Conservation (phyloP, 2,329 filamentous ascomycete genomes). For the Xylariaceae sp. region DNA sequence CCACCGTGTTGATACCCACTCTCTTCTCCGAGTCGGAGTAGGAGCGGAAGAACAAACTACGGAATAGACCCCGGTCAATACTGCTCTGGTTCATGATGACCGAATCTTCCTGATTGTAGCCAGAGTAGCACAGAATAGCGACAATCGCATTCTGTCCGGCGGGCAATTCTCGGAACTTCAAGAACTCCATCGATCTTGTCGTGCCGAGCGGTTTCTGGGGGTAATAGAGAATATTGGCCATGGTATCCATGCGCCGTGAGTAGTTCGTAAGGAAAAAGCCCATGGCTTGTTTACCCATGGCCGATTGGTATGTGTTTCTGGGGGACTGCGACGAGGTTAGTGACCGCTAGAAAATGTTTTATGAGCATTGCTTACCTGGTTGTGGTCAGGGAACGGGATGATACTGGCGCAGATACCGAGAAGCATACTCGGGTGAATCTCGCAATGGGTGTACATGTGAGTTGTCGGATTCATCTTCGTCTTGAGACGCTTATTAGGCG, state of each 20-base stretch:
- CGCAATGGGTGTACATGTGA: constrained; percentile 94
- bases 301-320: constrained; percentile 97
- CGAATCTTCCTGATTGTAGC: constrained; percentile 99
- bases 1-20: constrained; percentile 86
- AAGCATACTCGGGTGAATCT: constrained; percentile 99
- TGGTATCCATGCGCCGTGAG: constrained; percentile 95
- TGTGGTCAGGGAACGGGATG: constrained; percentile 99
- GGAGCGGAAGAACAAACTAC: constrained; percentile 94
- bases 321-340: constrained; percentile 61
- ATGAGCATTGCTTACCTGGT: constrained; percentile 55
- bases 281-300: constrained; percentile 99
- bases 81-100: constrained; percentile 99
- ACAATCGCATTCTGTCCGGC: constrained; percentile 98
- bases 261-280: constrained; percentile 98
- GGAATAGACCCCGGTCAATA: constrained; percentile 94
- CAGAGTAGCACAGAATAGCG: constrained; percentile 93
- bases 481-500: constrained; percentile 81
- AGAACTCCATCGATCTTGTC: constrained; percentile 95
- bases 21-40: constrained; percentile 98
- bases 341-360: constrained; percentile 7
- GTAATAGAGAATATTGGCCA: constrained; percentile 99
- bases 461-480: constrained; percentile 81
- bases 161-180: constrained; percentile 95
- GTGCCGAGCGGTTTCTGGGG: constrained; percentile 96
- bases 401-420: constrained; percentile 97